Base-by-base conservation (phyloP, 2,329 filamentous ascomycete genomes). In the Penicillium sp. region DNA sequence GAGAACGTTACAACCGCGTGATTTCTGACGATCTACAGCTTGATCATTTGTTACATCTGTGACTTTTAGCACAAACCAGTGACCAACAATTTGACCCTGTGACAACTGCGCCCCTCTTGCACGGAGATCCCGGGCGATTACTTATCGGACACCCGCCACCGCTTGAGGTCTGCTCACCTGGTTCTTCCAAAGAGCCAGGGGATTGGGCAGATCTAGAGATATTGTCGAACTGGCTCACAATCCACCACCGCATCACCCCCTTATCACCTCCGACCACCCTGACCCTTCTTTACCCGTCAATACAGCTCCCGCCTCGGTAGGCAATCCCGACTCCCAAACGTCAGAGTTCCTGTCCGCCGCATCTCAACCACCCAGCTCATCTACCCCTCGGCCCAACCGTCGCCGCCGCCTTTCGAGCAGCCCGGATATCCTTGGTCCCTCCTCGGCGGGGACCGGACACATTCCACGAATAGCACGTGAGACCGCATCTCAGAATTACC, bases 171-270 rank as follows among this genome's bases (percentile, higher is more conserved):
- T 77, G 71, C 72, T 75, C 74, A 71, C 73, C 74, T 77, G 75
- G 75, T 78, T 77, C 75, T 76, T 63, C 50, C 60, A 65, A 67
- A 72, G 75, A 77, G 73, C 75, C 74, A 74, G 75, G 71, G 63
- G 66, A 70, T 68, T 72, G 71, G 71, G 74, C 75, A 76, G 69
- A 69, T 70, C 69, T 67, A 78, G 48, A 57, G 27, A 63, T 79
- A 78, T 76, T 76, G 78, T 86, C 86, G 87, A 86, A 83, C 88
- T 90, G 88, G 88, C 88, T 83, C 83, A 89, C 85, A 83, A 86
- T 81, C 80, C 72, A 74, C 29, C 54, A 38, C 79, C 83, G 77
- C 79, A 78, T 73, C 76, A 78, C 74, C 75, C 84, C 82, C 84
- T 82, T 82, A 80, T 82, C 85, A 80, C 82, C 80, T 78, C 88